Conservation (phyloP, 2,329 filamentous ascomycete species). For the Diatrype stigma region DNA sequence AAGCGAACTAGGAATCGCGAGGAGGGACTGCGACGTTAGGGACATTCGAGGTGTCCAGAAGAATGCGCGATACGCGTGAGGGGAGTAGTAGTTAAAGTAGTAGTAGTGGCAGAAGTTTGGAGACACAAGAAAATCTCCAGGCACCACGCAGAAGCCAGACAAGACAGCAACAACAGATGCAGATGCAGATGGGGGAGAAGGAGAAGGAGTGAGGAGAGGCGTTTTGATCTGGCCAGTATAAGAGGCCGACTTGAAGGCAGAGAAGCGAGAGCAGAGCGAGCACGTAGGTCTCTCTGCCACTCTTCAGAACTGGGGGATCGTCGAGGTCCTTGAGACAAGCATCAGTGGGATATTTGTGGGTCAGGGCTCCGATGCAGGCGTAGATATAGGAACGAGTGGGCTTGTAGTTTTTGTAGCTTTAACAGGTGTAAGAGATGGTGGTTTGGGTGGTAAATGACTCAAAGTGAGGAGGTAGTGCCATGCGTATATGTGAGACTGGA, state of each 20-base stretch:
- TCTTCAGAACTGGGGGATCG: constrained; percentile 1
- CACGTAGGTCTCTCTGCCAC: neutral
- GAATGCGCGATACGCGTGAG: neutral
- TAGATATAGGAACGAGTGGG: neutral
- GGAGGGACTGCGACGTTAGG: constrained; percentile 17
- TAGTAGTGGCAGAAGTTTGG: neutral
- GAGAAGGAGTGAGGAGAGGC: neutral
- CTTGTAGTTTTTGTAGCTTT: neutral
- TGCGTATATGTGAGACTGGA: neutral
- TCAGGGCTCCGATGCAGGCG: neutral
- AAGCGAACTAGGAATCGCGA: constrained; percentile 21
- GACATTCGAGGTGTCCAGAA: constrained; percentile 19
- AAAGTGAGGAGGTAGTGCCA: neutral
- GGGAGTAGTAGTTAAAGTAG: neutral
- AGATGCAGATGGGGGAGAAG: neutral
- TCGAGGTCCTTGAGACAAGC: constrained; percentile 1
- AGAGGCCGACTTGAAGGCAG: neutral
- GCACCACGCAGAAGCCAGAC: no score
- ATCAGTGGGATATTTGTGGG: neutral
- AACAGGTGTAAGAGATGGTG: no score
- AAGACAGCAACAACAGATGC: neutral
- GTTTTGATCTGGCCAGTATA: neutral
- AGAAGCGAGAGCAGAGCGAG: neutral
- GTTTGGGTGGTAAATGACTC: neutral
- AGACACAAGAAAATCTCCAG: neutral